phyloP scores from a whole-genome alignment of 768 basidiomycete species.

The Phallus indusiatus region DNA sequence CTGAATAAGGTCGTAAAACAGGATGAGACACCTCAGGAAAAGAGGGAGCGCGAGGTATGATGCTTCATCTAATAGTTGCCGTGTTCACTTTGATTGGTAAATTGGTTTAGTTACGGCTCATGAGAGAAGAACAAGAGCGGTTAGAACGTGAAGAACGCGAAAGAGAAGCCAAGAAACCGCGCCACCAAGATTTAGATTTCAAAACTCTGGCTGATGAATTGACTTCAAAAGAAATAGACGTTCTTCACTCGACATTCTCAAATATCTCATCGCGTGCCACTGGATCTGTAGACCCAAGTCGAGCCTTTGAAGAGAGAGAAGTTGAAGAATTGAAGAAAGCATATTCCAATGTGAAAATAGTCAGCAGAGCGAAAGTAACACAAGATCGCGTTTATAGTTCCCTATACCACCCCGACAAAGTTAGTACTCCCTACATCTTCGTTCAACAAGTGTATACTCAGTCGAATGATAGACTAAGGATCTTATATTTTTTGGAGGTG shows the following conservation, averaged over 20 bases:
- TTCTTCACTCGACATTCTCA: constrained; percentile 38
- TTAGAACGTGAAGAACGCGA: constrained; percentile 53
- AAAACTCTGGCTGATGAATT: constrained; percentile 43
- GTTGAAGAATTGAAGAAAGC: constrained; percentile 44
- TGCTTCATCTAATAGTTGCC: not conserved
- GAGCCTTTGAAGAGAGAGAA: constrained; percentile 37
- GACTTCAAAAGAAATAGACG: constrained; percentile 33
- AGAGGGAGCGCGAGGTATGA: constrained; percentile 55
- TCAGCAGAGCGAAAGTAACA: constrained; percentile 74
- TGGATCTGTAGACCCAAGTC: constrained; percentile 35
- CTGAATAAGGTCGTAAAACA: constrained; percentile 34
- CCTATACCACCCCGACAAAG: constrained; percentile 67
- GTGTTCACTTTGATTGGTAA: constrained; percentile 24
- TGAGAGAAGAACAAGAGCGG: constrained; percentile 52
- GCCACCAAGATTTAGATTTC: constrained; percentile 58
- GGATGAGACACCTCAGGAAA: constrained; percentile 58
- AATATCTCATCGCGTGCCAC: constrained; percentile 28
- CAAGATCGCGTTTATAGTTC: constrained; percentile 66
- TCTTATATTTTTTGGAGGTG: constrained; percentile 81
- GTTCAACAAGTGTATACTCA: not conserved
- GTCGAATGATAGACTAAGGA: constrained; percentile 43
- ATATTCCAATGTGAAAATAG: constrained; percentile 49
- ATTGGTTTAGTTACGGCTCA: constrained; percentile 39
- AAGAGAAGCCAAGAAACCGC: constrained; percentile 55
- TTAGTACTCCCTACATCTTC: not conserved